Percentiles rank a stretch among this genome's conserved stretches.
These are phyloP conservation scores for Mucor circinelloides DNA, from an alignment of 371 early-diverging fungal species.

Conservation along the genomic window DNA sequence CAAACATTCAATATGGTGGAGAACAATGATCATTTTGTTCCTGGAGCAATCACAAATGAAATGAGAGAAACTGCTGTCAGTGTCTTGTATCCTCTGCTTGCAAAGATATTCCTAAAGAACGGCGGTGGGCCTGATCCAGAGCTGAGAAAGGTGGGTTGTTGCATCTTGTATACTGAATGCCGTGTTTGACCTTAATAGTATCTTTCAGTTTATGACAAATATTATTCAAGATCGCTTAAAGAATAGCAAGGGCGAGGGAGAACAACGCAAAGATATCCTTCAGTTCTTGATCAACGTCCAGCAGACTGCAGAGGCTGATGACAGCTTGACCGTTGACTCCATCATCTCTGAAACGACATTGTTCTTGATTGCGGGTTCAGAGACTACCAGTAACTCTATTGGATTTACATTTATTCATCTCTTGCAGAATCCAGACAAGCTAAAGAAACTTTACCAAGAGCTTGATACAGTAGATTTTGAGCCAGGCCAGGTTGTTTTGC, in stretches of 20 bases:
- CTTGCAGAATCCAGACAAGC: conserved; percentile 21
- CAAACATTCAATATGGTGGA: conserved; percentile 52
- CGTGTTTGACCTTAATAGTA: not conserved
- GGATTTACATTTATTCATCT: conserved; percentile 39
- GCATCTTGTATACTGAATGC: too few relatives aligned
- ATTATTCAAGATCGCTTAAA: conserved; percentile 32
- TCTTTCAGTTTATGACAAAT: conserved; percentile 28
- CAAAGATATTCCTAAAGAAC: conserved; percentile 3
- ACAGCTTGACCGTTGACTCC: conserved; percentile 28
- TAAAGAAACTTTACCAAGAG: conserved; percentile 32
- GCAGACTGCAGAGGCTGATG: conserved; percentile 25
- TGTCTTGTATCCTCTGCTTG: conserved; percentile 8
- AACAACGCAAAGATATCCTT: conserved; percentile 40
- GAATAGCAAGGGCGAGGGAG: not conserved
- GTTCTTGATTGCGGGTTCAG: conserved; percentile 46
- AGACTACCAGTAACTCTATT: conserved; percentile 41
- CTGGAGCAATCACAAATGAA: conserved; percentile 14
- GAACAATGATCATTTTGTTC: conserved; percentile 38
- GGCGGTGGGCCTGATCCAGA: not conserved
- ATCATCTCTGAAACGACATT: conserved; percentile 40
- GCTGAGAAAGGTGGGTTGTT: conserved; percentile 3
- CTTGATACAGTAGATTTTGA: conserved; percentile 23
- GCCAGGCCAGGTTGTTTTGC: conserved; percentile 18
- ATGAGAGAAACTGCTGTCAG: conserved; percentile 5
- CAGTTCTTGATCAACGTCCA: conserved; percentile 40